These are phyloP conservation scores for Fusarium sp. DNA, from an alignment of 2,329 filamentous ascomycete species.

Conservation along the genomic window DNA sequence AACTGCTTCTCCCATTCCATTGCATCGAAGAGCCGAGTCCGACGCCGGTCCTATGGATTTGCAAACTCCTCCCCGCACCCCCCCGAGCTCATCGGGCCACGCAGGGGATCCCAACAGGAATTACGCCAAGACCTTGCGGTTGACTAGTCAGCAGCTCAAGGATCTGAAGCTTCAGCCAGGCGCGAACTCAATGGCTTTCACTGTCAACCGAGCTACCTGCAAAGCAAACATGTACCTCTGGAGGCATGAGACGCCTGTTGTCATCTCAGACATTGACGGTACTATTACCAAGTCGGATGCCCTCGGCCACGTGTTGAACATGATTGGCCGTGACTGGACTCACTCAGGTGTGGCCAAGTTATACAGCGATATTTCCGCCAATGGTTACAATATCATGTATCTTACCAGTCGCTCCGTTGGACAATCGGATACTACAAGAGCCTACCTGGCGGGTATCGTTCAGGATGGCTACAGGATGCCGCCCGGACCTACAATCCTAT, in stretches of 20 bases:
- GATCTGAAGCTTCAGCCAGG: slow-evolving; percentile 82
- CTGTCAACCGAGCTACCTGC: slow-evolving; percentile 93
- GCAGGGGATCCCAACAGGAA: slow-evolving; percentile 79
- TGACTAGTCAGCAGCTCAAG: slow-evolving; percentile 96
- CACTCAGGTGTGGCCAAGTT: slow-evolving; percentile 96
- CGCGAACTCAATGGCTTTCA: slow-evolving; percentile 95
- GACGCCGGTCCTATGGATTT: slow-evolving; percentile 65
- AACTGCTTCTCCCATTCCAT: slow-evolving; percentile 57
- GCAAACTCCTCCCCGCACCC: slow-evolving; percentile 74
- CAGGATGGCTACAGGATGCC: slow-evolving; percentile 90
- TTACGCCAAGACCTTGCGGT: slow-evolving; percentile 93
- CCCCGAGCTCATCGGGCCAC: slow-evolving; percentile 68
- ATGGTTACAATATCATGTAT: slow-evolving; percentile 99
- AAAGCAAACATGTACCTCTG: slow-evolving; percentile 93
- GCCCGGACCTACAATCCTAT: slow-evolving; percentile 92
- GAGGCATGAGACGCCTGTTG: slow-evolving; percentile 89
- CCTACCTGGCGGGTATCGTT: slow-evolving; percentile 87
- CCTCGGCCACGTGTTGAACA: slow-evolving; percentile 91
- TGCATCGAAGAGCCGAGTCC: slow-evolving; percentile 73
- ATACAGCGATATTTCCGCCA: slow-evolving; percentile 93
- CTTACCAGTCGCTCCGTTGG: slow-evolving; percentile 93
- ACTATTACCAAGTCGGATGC: slow-evolving; percentile 99
- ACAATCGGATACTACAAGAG: slow-evolving; percentile 87
- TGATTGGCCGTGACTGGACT: slow-evolving; percentile 98
- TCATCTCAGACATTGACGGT: slow-evolving; percentile 98